Percentiles rank a stretch among this genome's conserved stretches.
phyloP scores from a whole-genome alignment of 768 basidiomycete species.

The Tulasnella calospora region DNA sequence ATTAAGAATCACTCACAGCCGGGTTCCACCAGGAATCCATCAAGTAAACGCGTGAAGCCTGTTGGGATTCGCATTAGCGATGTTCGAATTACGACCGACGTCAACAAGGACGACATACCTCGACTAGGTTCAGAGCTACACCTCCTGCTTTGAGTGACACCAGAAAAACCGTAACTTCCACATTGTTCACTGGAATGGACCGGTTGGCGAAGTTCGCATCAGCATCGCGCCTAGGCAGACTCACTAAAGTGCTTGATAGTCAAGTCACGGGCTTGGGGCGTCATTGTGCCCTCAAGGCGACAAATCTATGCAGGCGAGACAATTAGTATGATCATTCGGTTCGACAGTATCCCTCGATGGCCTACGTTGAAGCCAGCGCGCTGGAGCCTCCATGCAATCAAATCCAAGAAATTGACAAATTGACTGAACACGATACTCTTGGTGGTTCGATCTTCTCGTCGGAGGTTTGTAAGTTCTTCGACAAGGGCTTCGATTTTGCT shows the following conservation, averaged over 20 bases:
- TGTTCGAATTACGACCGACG: not conserved
- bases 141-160: slow-evolving; percentile 92
- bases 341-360: slow-evolving; percentile 25
- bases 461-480: slow-evolving; percentile 84
- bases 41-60: slow-evolving; percentile 85
- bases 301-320: slow-evolving; percentile 57
- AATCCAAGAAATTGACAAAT: slow-evolving; percentile 74
- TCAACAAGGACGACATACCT: slow-evolving; percentile 35
- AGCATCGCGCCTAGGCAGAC: slow-evolving; percentile 32
- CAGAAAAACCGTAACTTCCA: slow-evolving; percentile 94
- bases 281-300: slow-evolving; percentile 93
- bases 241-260: slow-evolving; percentile 91
- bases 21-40: slow-evolving; percentile 92
- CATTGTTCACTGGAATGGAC: slow-evolving; percentile 66
- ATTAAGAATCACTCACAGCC: slow-evolving; percentile 42
- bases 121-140: slow-evolving; percentile 83
- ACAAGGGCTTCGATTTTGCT: slow-evolving; percentile 95
- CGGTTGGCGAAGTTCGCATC: slow-evolving; percentile 1
- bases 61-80: not conserved
- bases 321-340: not conserved
- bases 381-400: slow-evolving; percentile 89
- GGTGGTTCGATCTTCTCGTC: slow-evolving; percentile 79
- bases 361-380: slow-evolving; percentile 83
- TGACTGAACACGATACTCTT: slow-evolving; percentile 97
- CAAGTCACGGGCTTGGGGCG: slow-evolving; percentile 89